Evolutionary conservation across 148 eudicot genomes (phyloP), one percentile per base, ranked within the genome.

Genomic region (Heliamphora exappendiculata): DNA sequence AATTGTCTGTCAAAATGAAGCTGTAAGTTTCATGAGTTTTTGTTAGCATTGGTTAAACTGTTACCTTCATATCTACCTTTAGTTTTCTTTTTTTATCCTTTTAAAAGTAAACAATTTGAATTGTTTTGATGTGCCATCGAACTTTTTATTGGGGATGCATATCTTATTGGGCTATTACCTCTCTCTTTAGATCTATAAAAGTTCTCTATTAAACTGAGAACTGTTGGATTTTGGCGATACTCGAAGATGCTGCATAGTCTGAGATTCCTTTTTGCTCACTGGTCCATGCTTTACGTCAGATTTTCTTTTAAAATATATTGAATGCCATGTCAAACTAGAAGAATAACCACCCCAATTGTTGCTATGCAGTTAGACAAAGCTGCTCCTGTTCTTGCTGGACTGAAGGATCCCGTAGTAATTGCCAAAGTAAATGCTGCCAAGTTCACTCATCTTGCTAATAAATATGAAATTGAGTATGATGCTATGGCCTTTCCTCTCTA

Each of bases 341-440:
- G 63, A 50, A 72, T 82, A 79, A 84, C 72, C 11, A 76, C 20
- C 72, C 13, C 50, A 22, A 45, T 26, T 74, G 65, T 73, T 63
- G 59, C 55, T 36, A 68, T 83, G 86, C 91, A 95, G 98, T 89
- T 95, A 82, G 97, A 92, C 78, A 90, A 89, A 78, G 96, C 98
- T 42, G 97, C 97, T 71, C 87, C 96, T 51, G 63, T 86, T 79
- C 92, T 95, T 78, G 92, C 94, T 77, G 84, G 84, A 75, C 77
- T 88, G 81, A 88, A 89, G 88, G 84, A 86, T 70, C 97, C 98
- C 55, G 72, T 95, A 63, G 89, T 85, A 70, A 84, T 95, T 82
- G 98, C 98, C 29, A 95, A 95, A 86, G 79, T 92, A 70, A 63
- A 95, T 84, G 98, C 97, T 17, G 96, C 92, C 86, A 92, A 92